A percentile compares a stretch with the other conserved stretches of the same genome.
Conservation (phyloP, 2,329 filamentous ascomycete genomes). For the Ceratocystis destructans region DNA sequence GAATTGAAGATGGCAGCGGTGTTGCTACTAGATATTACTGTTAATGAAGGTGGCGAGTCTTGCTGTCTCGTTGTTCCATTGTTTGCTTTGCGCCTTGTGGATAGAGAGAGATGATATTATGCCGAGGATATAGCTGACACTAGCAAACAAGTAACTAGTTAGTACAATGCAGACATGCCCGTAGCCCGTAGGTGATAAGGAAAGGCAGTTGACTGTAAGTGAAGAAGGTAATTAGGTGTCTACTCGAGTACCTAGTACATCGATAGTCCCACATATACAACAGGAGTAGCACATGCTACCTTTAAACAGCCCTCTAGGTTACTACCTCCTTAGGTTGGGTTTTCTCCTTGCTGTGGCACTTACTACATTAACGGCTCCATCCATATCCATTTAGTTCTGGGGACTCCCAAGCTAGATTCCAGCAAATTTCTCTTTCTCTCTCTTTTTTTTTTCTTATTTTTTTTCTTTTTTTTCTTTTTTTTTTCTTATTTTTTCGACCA, state of each 20-base stretch:
- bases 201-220: too few relatives aligned
- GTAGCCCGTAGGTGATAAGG: too few relatives aligned
- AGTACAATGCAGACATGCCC: too few relatives aligned
- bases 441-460: not conserved
- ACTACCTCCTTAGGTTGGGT: not conserved
- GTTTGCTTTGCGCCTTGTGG: too few relatives aligned
- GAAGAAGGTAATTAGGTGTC: too few relatives aligned
- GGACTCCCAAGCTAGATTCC: not conserved
- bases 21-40: too few relatives aligned
- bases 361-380: not conserved
- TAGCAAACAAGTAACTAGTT: too few relatives aligned
- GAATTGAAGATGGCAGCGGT: not conserved
- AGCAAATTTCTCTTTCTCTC: not conserved
- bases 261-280: not conserved
- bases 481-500: not conserved
- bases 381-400: not conserved
- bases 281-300: not conserved
- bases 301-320: not conserved
- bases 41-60: too few relatives aligned
- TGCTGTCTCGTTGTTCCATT: too few relatives aligned
- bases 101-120: too few relatives aligned
- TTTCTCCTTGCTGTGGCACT: not conserved
- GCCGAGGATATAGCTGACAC: too few relatives aligned
- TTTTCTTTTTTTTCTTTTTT: not conserved
- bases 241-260: not conserved